phyloP scores from a whole-genome alignment of 805 yeast genomes.

The Candida broadrunensis region DNA sequence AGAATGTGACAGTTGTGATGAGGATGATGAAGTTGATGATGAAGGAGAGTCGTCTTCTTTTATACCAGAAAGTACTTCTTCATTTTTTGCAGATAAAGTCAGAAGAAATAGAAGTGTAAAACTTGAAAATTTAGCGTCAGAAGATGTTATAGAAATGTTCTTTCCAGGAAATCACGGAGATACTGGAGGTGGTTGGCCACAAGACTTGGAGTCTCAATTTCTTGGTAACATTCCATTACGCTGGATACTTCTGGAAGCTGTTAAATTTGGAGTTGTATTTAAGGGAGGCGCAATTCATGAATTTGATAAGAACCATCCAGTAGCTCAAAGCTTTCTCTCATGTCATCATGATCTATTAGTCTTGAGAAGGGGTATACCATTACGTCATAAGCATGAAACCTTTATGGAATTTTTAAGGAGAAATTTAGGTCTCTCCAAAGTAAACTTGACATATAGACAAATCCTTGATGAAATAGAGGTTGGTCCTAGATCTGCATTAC shows the following conservation, averaged over 20 bases:
- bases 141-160: constrained; percentile 52
- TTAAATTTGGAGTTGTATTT: constrained; percentile 48
- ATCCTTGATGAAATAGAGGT: constrained; percentile 6
- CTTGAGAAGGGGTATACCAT: constrained; percentile 2
- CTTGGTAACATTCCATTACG: constrained; percentile 52
- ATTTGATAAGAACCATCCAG: constrained; percentile 38
- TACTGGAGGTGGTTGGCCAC: constrained; percentile 65
- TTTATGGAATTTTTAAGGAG: background rate
- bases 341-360: constrained; percentile 51
- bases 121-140: constrained; percentile 10
- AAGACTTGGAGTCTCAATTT: constrained; percentile 32
- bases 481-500: background rate
- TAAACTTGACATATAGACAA: constrained; percentile 3
- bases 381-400: background rate
- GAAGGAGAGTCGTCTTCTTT: background rate
- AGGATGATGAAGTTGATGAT: constrained; percentile 3
- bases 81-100: background rate
- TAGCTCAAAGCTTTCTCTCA: constrained; percentile 42
- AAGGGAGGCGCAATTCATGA: constrained; percentile 35
- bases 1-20: constrained; percentile 8
- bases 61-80: background rate
- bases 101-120: background rate
- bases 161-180: constrained; percentile 72
- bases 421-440: background rate
- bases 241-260: constrained; percentile 60